Evolutionary conservation across 1,284 basidiomycete species (phyloP), one percentile per base, ranked within the genome.

Genomic region (Takashimella koratensis): DNA sequence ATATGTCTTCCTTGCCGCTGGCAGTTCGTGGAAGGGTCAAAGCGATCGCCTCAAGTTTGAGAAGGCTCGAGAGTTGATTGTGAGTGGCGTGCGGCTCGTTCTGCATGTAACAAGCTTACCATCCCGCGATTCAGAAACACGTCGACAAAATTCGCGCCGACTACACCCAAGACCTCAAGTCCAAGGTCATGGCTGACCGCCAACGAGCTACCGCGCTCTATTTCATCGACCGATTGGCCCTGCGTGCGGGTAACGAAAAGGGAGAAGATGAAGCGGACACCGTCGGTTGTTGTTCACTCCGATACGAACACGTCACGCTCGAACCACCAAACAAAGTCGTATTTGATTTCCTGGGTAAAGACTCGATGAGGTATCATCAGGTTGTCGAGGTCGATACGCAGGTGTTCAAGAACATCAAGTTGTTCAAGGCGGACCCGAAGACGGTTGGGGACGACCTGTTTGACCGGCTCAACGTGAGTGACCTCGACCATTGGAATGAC

Each of bases 221-320:
- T 76, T 91, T 98, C 77, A 97, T 98, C 67, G 93, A 98, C 77
- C 84, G 84, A 65, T 82, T 96, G 24, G 94, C 93, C 22, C 86
- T 98, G 71, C 89, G 93, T 81, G 93, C 92, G 45, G 93, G 93
- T 68, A 97, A 97, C 76, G 94, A 98, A 77, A 98, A 98, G 77
- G 93, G 92, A 45, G 94, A 96, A 67, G 93, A 98, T 62, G 93
- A 97, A 76, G 93, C 93, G 1, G 93, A 98, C 72, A 98, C 93
- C 0, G 91, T 97, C 53, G 93, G 93, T 72, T 97, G 94, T 78
- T 98, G 93, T 75, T 96, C 93, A 13, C 77, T 98, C 48, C 89
- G 92, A 22, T 93, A 87, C 74, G 91, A 97, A 74, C 93, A 98
- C 73, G 86, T 98, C 67, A 96, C 92, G 3, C 79, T 96, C 49